Evolutionary conservation across 345 rosid genomes (phyloP).

Genomic region (Lumnitzera racemosa): DNA sequence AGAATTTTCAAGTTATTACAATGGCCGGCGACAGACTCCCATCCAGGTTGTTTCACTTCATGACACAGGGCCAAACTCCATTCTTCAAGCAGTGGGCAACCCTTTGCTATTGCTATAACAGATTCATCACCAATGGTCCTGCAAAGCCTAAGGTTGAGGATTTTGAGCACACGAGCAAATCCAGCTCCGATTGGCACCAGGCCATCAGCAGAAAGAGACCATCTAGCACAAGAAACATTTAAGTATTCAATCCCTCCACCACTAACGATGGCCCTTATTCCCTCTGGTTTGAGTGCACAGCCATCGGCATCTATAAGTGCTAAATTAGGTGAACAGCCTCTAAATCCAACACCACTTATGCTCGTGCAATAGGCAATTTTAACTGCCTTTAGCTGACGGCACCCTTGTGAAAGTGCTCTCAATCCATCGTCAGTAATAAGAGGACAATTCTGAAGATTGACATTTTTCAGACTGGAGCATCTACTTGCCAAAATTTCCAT

Average conservation of each 20-base stretch:
- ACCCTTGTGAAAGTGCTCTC: constrained; percentile 31
- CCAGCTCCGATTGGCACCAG: constrained; percentile 49
- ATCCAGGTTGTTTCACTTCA: constrained; percentile 45
- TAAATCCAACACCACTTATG: constrained; percentile 47
- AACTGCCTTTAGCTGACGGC: constrained; percentile 44
- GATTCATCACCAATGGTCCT: constrained; percentile 54
- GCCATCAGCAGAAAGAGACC: constrained; percentile 19
- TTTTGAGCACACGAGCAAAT: constrained; percentile 36
- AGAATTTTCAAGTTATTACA: constrained; percentile 58
- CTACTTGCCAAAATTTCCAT: constrained; percentile 40
- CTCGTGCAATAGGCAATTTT: constrained; percentile 43
- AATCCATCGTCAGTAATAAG: constrained; percentile 47
- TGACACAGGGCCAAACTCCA: constrained; percentile 69
- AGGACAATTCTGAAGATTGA: constrained; percentile 51
- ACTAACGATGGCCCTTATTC: constrained; percentile 48
- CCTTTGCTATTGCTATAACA: constrained; percentile 54
- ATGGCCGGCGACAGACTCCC: constrained; percentile 46
- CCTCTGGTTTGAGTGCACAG: constrained; percentile 48
- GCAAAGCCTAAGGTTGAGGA: constrained; percentile 58
- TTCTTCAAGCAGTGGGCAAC: constrained; percentile 62
- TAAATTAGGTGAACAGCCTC: constrained; percentile 49
- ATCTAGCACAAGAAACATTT: constrained; percentile 28
- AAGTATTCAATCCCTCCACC: constrained; percentile 64
- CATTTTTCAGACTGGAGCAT: constrained; percentile 32
- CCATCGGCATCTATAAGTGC: constrained; percentile 43